Conservation (phyloP, 1,284 basidiomycete species). For the Cerrena zonata region DNA sequence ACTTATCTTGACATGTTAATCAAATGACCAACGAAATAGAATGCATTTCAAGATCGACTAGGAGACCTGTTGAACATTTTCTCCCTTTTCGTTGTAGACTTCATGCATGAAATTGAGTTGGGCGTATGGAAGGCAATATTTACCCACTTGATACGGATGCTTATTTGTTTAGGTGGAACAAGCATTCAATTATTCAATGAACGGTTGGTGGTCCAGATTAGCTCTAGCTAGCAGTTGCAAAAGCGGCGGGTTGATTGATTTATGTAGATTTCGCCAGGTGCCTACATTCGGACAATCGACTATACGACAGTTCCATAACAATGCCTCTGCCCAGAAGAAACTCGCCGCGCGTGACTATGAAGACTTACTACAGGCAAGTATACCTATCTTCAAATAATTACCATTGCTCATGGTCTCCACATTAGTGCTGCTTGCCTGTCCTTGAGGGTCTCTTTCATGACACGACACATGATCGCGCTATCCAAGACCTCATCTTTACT, state of each 20-base stretch:
- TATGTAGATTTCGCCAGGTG: constrained; percentile 3
- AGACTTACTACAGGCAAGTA: constrained; percentile 6
- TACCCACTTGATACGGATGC: constrained; percentile 20
- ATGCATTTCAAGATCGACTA: constrained; percentile 27
- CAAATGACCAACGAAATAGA: constrained; percentile 26
- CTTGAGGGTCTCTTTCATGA: constrained; percentile 31
- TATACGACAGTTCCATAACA: constrained; percentile 21
- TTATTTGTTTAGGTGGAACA: constrained; percentile 14
- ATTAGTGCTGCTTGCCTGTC: constrained; percentile 29
- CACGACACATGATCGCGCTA: constrained; percentile 15
- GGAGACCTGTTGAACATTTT: constrained; percentile 13
- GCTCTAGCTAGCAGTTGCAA: not conserved
- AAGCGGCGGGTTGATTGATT: not conserved
- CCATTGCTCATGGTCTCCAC: not conserved
- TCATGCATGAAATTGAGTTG: constrained; percentile 26
- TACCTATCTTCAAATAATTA: not conserved
- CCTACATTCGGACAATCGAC: constrained; percentile 7
- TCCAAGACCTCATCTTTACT: constrained; percentile 15
- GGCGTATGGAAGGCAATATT: constrained; percentile 23
- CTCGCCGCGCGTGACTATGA: constrained; percentile 19
- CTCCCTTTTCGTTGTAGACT: constrained; percentile 17
- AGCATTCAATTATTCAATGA: not conserved
- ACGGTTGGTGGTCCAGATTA: not conserved
- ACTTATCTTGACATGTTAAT: not conserved
- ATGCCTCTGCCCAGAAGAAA: constrained; percentile 24